These are phyloP conservation scores for Tilletia walkeri DNA, from an alignment of 1,284 basidiomycete species.

Conservation along the genomic window DNA sequence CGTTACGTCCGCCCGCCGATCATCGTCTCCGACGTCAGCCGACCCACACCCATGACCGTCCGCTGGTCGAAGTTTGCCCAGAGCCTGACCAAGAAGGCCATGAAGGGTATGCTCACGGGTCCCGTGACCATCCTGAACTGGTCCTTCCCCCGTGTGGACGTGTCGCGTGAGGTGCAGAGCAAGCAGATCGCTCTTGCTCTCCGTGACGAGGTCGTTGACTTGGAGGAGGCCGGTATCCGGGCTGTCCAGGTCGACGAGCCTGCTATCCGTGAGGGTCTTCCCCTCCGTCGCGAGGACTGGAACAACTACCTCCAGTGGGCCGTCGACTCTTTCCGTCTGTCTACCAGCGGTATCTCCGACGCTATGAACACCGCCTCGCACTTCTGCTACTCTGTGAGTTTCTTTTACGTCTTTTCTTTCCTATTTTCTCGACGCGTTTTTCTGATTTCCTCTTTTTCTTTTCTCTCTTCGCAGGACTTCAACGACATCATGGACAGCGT, in stretches of 20 bases:
- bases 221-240: constrained; percentile 94
- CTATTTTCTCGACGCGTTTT: background rate
- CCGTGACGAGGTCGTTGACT: constrained; percentile 96
- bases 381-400: constrained; percentile 53
- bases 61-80: constrained; percentile 97
- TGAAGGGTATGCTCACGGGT: constrained; percentile 98
- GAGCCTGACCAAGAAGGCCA: constrained; percentile 85
- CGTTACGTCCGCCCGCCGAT: constrained; percentile 99
- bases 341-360: constrained; percentile 50
- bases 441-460: background rate
- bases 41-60: constrained; percentile 90
- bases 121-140: constrained; percentile 83
- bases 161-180: constrained; percentile 92
- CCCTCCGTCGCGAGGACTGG: constrained; percentile 53
- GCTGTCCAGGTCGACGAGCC: constrained; percentile 99
- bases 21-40: constrained; percentile 96
- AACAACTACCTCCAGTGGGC: constrained; percentile 54
- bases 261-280: constrained; percentile 90
- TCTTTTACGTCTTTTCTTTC: constrained; percentile 12
- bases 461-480: constrained; percentile 61
- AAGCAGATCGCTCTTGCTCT: constrained; percentile 97
- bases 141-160: constrained; percentile 99
- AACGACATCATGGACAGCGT: constrained; percentile 98
- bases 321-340: constrained; percentile 54
- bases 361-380: constrained; percentile 54